Percentiles rank a stretch among this genome's conserved stretches.
Evolutionary conservation across 208 protist genomes (phyloP).

Genomic region (Naegleria lovaniensis): DNA sequence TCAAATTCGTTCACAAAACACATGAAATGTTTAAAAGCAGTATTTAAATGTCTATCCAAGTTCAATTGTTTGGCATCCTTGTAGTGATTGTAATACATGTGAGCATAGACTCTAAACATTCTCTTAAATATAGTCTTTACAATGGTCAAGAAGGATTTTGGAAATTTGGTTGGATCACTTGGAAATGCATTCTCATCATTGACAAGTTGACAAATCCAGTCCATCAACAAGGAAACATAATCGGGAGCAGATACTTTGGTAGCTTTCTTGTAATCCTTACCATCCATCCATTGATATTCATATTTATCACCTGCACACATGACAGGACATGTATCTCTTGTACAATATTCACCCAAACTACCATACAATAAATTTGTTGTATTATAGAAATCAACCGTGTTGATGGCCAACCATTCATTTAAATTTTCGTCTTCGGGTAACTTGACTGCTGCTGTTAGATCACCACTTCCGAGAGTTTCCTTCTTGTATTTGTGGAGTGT

Average conservation of each 20-base stretch:
- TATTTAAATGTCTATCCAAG: slow-evolving; percentile 95
- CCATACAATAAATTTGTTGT: slow-evolving; percentile 97
- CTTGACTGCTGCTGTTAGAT: slow-evolving; percentile 81
- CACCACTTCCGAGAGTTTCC: slow-evolving; percentile 56
- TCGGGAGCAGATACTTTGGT: slow-evolving; percentile 68
- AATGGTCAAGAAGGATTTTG: background rate
- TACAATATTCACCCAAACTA: slow-evolving; percentile 96
- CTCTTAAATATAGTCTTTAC: slow-evolving; percentile 93
- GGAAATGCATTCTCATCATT: slow-evolving; percentile 94
- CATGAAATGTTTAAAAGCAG: slow-evolving; percentile 85
- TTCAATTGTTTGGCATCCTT: slow-evolving; percentile 79
- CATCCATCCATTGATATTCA: slow-evolving; percentile 96
- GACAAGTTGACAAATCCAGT: slow-evolving; percentile 91
- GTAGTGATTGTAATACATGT: slow-evolving; percentile 97
- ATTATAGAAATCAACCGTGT: slow-evolving; percentile 98
- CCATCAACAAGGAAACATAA: slow-evolving; percentile 93
- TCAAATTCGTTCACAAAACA: slow-evolving; percentile 73
- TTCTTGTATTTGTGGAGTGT: background rate
- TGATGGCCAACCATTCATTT: slow-evolving; percentile 94
- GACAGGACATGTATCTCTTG: slow-evolving; percentile 76
- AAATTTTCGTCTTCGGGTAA: slow-evolving; percentile 88
- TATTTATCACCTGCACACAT: slow-evolving; percentile 88
- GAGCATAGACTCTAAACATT: slow-evolving; percentile 97
- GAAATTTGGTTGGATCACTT: background rate
- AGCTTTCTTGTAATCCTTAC: slow-evolving; percentile 66